Conservation (phyloP, 2,329 filamentous ascomycete species). For the Venturia nashicola region DNA sequence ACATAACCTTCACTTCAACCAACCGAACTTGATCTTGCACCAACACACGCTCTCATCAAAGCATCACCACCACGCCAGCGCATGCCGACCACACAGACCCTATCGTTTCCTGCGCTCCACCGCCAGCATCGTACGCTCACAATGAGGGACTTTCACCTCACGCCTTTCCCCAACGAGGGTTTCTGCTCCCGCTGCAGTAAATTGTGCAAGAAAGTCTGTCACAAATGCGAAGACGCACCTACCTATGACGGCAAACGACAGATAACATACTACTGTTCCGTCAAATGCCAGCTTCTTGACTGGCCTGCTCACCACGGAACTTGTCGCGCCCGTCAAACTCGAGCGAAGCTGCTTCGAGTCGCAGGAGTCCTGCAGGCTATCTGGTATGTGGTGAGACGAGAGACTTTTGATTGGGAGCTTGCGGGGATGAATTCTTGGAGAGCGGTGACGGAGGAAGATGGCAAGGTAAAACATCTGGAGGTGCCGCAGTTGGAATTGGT, state of each 20-base stretch:
- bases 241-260: not conserved
- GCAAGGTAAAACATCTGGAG: not conserved
- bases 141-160: not conserved
- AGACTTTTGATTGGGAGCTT: not conserved
- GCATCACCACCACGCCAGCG: not conserved
- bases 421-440: not conserved
- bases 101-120: not conserved
- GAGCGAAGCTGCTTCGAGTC: not conserved
- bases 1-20: not conserved
- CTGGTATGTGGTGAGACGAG: not conserved
- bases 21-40: no score
- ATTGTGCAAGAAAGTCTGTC: conserved; percentile 1
- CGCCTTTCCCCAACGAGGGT: not conserved
- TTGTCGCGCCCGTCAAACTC: not conserved
- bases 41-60: not conserved
- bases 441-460: not conserved
- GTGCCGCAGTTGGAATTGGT: not conserved
- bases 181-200: not conserved
- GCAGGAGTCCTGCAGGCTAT: not conserved
- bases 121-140: not conserved
- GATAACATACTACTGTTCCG: not conserved
- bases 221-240: conserved; percentile 5
- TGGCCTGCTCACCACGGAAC: not conserved
- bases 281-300: not conserved
- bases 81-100: not conserved